Evolutionary conservation across 139 green algal species (phyloP).

Genomic region (Coelastrella sp.): DNA sequence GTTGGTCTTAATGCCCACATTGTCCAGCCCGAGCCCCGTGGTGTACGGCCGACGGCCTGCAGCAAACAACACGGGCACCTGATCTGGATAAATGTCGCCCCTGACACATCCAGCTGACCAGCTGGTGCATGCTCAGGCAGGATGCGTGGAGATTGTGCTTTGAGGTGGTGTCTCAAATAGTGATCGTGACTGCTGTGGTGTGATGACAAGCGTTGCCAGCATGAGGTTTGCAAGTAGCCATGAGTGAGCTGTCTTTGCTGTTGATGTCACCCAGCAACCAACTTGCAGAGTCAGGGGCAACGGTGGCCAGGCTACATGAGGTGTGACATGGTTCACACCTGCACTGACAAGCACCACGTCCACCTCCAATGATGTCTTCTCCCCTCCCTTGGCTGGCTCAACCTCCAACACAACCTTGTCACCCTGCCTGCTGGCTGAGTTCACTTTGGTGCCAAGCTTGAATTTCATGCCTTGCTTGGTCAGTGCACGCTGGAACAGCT

Average conservation of each 20-base stretch:
- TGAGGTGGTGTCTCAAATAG: too few relatives aligned
- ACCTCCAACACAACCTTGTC: conserved; percentile 68
- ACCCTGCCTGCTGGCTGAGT: conserved; percentile 65
- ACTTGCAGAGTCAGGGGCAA: too few relatives aligned
- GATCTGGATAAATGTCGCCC: too few relatives aligned
- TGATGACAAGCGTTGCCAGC: too few relatives aligned
- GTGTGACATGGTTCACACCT: conserved; percentile 56
- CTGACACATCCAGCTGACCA: too few relatives aligned
- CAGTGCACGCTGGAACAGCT: conserved; percentile 89
- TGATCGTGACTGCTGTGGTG: too few relatives aligned
- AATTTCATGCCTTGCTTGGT: conserved; percentile 99
- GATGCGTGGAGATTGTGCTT: too few relatives aligned
- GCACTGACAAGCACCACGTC: conserved; percentile 96
- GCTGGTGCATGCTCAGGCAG: too few relatives aligned
- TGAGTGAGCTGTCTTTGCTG: neutral
- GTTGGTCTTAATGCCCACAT: conserved; percentile 85
- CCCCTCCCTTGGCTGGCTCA: conserved; percentile 81
- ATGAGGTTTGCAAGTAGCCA: too few relatives aligned
- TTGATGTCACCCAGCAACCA: neutral
- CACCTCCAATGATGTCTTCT: conserved; percentile 76
- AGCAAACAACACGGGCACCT: neutral
- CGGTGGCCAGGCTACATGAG: neutral
- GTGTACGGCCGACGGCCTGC: conserved; percentile 81
- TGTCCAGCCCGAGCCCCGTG: conserved; percentile 89
- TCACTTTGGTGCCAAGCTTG: conserved; percentile 92